These are phyloP conservation scores for Thelephora aurantiotincta DNA, from an alignment of 768 basidiomycete species.

Conservation along the genomic window DNA sequence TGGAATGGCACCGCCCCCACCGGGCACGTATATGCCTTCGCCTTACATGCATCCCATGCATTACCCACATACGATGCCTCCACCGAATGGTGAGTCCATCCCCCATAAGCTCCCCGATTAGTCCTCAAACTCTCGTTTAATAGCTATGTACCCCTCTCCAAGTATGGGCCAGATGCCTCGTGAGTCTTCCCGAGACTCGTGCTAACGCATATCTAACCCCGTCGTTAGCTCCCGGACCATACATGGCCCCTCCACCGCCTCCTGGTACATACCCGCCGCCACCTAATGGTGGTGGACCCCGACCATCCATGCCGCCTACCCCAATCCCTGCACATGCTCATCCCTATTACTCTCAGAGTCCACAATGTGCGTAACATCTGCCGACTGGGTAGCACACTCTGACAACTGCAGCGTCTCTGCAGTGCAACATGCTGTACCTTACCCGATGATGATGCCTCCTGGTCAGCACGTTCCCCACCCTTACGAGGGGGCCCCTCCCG, in stretches of 20 bases:
- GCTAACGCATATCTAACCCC: slow-evolving; percentile 1
- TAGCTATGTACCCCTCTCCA: slow-evolving; percentile 72
- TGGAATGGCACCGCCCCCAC: slow-evolving; percentile 71
- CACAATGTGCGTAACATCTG: slow-evolving; percentile 47
- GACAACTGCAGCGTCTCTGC: slow-evolving; percentile 7
- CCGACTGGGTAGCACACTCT: slow-evolving; percentile 5
- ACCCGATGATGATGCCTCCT: slow-evolving; percentile 88
- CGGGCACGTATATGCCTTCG: slow-evolving; percentile 63
- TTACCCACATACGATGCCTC: slow-evolving; percentile 65
- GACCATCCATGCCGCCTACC: slow-evolving; percentile 86
- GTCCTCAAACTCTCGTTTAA: slow-evolving; percentile 2
- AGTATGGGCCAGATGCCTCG: slow-evolving; percentile 83
- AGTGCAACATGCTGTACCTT: slow-evolving; percentile 81
- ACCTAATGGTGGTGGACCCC: slow-evolving; percentile 64
- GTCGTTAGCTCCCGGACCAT: slow-evolving; percentile 48
- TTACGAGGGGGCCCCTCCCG: slow-evolving; percentile 58
- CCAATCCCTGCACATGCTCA: slow-evolving; percentile 81
- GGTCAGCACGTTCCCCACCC: slow-evolving; percentile 51
- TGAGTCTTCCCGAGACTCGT: slow-evolving; percentile 21
- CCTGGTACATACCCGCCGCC: slow-evolving; percentile 67
- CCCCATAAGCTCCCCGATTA: slow-evolving; percentile 3
- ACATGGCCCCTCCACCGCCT: slow-evolving; percentile 67
- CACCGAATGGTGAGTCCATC: slow-evolving; percentile 45
- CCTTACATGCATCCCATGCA: slow-evolving; percentile 81
- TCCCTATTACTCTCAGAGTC: slow-evolving; percentile 82